phyloP scores from a whole-genome alignment of 2,329 filamentous ascomycete genomes.

The Tetracladium maxilliforme region DNA sequence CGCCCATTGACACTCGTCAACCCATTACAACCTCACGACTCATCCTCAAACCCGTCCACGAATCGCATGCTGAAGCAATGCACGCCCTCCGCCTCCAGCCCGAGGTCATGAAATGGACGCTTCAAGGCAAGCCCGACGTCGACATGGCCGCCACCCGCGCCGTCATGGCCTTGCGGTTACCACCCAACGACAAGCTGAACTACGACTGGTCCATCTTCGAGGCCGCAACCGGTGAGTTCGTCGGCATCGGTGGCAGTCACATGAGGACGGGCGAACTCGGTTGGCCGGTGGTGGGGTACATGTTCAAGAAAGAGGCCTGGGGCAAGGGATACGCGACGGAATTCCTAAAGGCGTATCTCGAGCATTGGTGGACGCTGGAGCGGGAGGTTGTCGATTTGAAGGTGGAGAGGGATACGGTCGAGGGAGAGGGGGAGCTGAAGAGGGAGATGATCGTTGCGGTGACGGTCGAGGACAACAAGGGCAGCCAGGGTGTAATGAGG shows the following conservation, averaged over 20 bases:
- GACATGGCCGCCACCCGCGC: slow-evolving; percentile 25
- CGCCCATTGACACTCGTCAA: slow-evolving; percentile 20
- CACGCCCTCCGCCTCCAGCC: slow-evolving; percentile 37
- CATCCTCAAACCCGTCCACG: slow-evolving; percentile 31
- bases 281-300: slow-evolving; percentile 45
- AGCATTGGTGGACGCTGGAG: slow-evolving; percentile 32
- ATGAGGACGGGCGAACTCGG: slow-evolving; percentile 19
- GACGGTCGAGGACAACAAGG: slow-evolving; percentile 30
- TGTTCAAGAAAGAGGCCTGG: slow-evolving; percentile 37
- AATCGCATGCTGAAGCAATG: slow-evolving; percentile 33
- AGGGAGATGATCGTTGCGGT: slow-evolving; percentile 29
- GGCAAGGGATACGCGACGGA: slow-evolving; percentile 41
- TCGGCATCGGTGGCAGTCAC: slow-evolving; percentile 33
- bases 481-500: slow-evolving; percentile 38
- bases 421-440: slow-evolving; percentile 12
- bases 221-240: slow-evolving; percentile 28
- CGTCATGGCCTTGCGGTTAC: slow-evolving; percentile 24
- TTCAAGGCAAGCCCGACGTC: slow-evolving; percentile 22
- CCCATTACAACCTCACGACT: slow-evolving; percentile 36
- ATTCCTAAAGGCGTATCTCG: slow-evolving; percentile 30
- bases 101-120: slow-evolving; percentile 48
- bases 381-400: slow-evolving; percentile 25
- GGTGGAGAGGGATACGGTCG: slow-evolving; percentile 23
- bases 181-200: slow-evolving; percentile 30
- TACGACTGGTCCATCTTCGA: slow-evolving; percentile 42